Conservation (phyloP, 2,329 filamentous ascomycete genomes). For the Beauveria pseudobassiana region DNA sequence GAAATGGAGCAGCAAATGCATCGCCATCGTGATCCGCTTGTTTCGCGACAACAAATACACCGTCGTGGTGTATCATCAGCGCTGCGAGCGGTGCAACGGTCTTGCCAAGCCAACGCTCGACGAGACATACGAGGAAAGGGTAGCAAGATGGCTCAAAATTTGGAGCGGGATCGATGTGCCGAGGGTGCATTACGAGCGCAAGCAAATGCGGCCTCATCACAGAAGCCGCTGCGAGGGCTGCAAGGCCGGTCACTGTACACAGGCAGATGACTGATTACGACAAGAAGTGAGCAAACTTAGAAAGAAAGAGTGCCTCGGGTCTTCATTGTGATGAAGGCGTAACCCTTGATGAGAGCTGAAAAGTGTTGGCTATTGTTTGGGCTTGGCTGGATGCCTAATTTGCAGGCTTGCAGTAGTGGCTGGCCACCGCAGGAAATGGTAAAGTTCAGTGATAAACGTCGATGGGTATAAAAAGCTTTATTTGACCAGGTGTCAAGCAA, state of each 20-base stretch:
- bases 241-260: constrained; percentile 23
- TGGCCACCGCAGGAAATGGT: background rate
- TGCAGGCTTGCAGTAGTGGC: background rate
- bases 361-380: background rate
- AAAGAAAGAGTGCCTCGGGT: background rate
- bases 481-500: background rate
- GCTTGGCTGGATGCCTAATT: background rate
- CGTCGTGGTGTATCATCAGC: constrained; percentile 29
- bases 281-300: background rate
- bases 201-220: constrained; percentile 19
- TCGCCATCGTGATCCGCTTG: constrained; percentile 27
- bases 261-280: background rate
- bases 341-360: background rate
- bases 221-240: constrained; percentile 28
- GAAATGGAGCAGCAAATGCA: constrained; percentile 26
- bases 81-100: constrained; percentile 24
- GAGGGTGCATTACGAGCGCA: background rate
- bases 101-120: constrained; percentile 21
- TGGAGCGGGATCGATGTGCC: constrained; percentile 17
- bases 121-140: constrained; percentile 25
- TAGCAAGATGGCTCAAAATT: constrained; percentile 27
- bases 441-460: too few species aligned
- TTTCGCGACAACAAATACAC: constrained; percentile 26
- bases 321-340: background rate
- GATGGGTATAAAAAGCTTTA: background rate